These are phyloP conservation scores for Apiosordaria backusii DNA, from an alignment of 495 filamentous ascomycete species.

Conservation along the genomic window DNA sequence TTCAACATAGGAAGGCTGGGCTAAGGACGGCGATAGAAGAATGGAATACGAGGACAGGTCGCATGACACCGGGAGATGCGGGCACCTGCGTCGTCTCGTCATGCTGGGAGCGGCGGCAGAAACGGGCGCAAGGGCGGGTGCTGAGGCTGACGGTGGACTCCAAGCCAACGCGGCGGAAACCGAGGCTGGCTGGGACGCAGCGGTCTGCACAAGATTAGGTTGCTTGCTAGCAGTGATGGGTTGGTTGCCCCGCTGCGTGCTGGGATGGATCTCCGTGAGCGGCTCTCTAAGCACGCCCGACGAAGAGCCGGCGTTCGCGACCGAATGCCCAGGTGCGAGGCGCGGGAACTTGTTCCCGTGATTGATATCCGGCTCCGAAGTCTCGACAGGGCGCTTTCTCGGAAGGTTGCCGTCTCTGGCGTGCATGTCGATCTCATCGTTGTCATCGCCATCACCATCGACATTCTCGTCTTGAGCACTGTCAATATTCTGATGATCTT, in stretches of 20 bases:
- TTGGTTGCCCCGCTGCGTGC: no score
- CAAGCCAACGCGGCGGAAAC: neutral
- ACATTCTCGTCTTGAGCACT: neutral
- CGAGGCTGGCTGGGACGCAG: neutral
- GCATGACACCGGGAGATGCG: constrained; percentile 24
- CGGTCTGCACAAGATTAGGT: neutral
- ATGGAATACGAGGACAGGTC: constrained; percentile 37
- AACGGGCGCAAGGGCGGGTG: neutral
- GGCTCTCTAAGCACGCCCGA: no score
- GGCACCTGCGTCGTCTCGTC: constrained; percentile 15
- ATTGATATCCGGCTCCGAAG: no score
- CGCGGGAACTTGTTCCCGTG: no score
- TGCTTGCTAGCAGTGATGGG: no score
- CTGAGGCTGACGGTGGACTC: neutral
- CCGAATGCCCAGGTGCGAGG: no score
- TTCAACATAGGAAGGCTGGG: constrained; percentile 40
- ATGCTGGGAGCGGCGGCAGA: neutral
- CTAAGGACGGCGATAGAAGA: constrained; percentile 45
- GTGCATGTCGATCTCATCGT: no score
- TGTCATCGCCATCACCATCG: neutral
- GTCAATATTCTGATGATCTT: neutral
- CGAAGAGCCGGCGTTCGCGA: no score
- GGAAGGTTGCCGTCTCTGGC: no score
- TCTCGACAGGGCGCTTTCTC: neutral
- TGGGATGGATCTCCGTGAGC: no score